A percentile compares a stretch with the other conserved stretches of the same genome.
phyloP scores from a whole-genome alignment of 2,329 filamentous ascomycete species.

The Diaporthe helianthi region DNA sequence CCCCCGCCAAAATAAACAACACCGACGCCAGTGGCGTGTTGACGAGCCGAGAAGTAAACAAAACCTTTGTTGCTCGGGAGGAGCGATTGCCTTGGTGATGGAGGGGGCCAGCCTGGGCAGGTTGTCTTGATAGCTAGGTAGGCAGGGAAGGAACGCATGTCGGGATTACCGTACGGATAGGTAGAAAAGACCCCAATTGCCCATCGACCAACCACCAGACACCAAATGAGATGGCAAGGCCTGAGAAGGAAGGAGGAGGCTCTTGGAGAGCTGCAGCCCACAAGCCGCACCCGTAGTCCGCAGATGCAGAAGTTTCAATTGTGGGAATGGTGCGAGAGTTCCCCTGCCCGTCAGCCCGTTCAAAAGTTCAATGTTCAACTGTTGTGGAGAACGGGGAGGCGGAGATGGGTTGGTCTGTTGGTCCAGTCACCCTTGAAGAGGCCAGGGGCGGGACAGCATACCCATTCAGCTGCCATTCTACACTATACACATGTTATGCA shows the following conservation, averaged over 20 bases:
- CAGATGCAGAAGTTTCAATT: conserved; percentile 10
- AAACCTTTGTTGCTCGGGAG: background rate
- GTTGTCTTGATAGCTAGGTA: too few relatives aligned
- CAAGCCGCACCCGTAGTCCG: background rate
- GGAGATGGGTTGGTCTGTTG: conserved; percentile 10
- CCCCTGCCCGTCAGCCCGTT: background rate
- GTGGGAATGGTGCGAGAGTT: conserved; percentile 2
- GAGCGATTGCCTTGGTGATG: conserved; percentile 16
- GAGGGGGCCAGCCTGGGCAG: background rate
- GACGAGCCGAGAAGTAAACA: conserved; percentile 8
- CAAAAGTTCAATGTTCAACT: background rate
- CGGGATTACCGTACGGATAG: too few relatives aligned
- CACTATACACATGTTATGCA: too few relatives aligned
- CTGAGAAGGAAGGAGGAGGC: conserved; percentile 25
- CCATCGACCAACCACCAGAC: background rate
- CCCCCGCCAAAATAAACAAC: conserved; percentile 26
- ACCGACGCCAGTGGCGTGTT: conserved; percentile 17
- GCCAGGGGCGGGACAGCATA: conserved; percentile 27
- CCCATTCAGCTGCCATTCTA: conserved; percentile 4
- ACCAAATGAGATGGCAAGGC: background rate
- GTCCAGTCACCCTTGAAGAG: conserved; percentile 24
- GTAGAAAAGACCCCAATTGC: background rate
- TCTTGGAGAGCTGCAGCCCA: conserved; percentile 9
- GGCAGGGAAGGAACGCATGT: background rate
- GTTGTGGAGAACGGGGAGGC: conserved; percentile 27